Evolutionary conservation across 1,284 basidiomycete genomes (phyloP).

Genomic region (Retiboletus flavoniger): DNA sequence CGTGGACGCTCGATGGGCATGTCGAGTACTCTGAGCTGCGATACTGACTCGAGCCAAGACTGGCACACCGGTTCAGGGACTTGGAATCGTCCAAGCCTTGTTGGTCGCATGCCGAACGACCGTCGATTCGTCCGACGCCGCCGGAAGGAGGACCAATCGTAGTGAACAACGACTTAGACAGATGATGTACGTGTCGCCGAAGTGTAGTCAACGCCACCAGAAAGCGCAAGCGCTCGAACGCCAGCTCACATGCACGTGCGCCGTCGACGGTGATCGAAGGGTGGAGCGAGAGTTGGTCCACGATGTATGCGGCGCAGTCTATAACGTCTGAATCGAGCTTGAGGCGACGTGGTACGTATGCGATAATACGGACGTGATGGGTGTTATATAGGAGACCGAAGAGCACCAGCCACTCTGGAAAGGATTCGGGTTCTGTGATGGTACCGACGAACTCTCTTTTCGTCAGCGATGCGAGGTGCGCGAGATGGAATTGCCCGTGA

Average conservation of each 20-base stretch:
- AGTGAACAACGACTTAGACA: slow-evolving; percentile 17
- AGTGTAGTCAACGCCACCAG: slow-evolving; percentile 18
- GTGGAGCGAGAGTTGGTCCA: slow-evolving; percentile 24
- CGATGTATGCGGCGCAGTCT: slow-evolving; percentile 16
- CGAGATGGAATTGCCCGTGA: slow-evolving; percentile 16
- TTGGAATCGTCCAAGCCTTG: slow-evolving; percentile 1
- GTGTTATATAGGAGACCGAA: slow-evolving; percentile 28
- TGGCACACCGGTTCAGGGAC: background rate
- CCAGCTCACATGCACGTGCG: slow-evolving; percentile 12
- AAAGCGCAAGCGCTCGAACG: slow-evolving; percentile 23
- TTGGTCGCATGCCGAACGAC: background rate
- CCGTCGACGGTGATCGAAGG: background rate
- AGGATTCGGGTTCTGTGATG: background rate
- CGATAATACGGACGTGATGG: slow-evolving; percentile 21
- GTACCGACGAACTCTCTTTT: background rate
- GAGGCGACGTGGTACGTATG: slow-evolving; percentile 19
- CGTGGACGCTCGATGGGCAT: slow-evolving; percentile 19
- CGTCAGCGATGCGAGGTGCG: slow-evolving; percentile 14
- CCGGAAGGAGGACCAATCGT: background rate
- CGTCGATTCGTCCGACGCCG: background rate
- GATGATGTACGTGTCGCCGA: slow-evolving; percentile 19
- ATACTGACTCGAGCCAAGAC: slow-evolving; percentile 11
- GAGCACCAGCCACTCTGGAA: slow-evolving; percentile 32
- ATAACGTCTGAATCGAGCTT: slow-evolving; percentile 1
- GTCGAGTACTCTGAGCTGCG: slow-evolving; percentile 28